phyloP scores from a whole-genome alignment of 2,329 filamentous ascomycete genomes.

The Cytospora chrysosperma region DNA sequence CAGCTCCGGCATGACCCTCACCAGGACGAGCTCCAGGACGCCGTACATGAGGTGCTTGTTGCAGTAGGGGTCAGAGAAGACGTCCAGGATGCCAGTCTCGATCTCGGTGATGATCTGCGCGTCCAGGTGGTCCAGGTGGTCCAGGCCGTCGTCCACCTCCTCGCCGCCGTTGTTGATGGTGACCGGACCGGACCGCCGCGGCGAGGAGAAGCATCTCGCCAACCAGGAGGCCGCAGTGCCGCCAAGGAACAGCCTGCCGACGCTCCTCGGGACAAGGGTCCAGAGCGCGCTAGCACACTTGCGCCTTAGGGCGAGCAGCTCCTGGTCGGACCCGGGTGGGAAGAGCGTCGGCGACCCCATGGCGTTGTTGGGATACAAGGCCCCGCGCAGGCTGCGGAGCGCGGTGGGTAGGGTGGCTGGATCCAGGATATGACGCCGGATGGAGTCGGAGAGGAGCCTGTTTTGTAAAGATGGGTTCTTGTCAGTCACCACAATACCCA shows the following conservation, averaged over 20 bases:
- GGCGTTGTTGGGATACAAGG: constrained; percentile 83
- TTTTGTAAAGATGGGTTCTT: not conserved
- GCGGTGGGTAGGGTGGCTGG: constrained; percentile 63
- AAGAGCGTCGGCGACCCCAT: constrained; percentile 63
- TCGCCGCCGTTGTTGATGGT: constrained; percentile 24
- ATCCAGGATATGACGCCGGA: constrained; percentile 59
- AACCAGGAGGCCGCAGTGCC: constrained; percentile 33
- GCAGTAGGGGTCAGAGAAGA: constrained; percentile 80
- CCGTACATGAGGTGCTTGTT: constrained; percentile 90
- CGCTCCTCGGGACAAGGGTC: constrained; percentile 46
- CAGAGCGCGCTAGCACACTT: constrained; percentile 63
- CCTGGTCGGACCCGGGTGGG: constrained; percentile 59
- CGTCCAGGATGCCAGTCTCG: constrained; percentile 64
- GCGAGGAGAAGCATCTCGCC: constrained; percentile 13
- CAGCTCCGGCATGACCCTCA: constrained; percentile 81
- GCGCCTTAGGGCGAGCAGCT: constrained; percentile 60
- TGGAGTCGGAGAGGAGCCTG: constrained; percentile 60
- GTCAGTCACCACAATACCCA: not conserved
- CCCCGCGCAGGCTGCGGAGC: constrained; percentile 69
- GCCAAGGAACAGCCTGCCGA: constrained; percentile 53
- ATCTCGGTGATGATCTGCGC: constrained; percentile 56
- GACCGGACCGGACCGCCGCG: constrained; percentile 27
- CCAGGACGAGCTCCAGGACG: constrained; percentile 77
- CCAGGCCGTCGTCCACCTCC: constrained; percentile 36
- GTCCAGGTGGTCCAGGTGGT: constrained; percentile 37